These are phyloP conservation scores for Clavispora vitiphila DNA, from an alignment of 805 yeast genomes.

Conservation along the genomic window DNA sequence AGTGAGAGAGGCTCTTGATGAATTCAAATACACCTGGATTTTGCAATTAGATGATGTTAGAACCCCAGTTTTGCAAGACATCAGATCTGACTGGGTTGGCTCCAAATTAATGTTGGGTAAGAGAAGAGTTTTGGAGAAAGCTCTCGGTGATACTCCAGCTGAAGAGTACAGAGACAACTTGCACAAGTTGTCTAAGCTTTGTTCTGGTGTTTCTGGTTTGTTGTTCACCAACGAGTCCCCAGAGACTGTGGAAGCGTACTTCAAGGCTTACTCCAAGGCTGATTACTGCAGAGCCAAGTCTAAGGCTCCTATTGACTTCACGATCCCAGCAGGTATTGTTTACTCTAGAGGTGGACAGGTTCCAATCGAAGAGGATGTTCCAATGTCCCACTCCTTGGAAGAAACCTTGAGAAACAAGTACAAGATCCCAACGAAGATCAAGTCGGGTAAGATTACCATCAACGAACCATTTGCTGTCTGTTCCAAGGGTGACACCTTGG, in stretches of 20 bases:
- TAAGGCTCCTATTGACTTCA: constrained; percentile 74
- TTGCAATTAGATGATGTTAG: constrained; percentile 87
- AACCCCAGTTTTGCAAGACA: constrained; percentile 91
- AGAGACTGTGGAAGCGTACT: constrained; percentile 85
- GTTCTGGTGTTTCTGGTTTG: constrained; percentile 80
- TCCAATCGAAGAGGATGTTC: constrained; percentile 86
- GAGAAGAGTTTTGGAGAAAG: constrained; percentile 88
- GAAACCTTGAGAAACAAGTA: constrained; percentile 84
- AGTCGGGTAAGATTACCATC: constrained; percentile 79
- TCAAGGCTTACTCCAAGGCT: constrained; percentile 65
- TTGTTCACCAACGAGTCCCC: constrained; percentile 86
- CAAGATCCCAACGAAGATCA: constrained; percentile 87
- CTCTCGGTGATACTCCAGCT: constrained; percentile 80
- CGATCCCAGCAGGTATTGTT: constrained; percentile 84
- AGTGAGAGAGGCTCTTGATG: constrained; percentile 75
- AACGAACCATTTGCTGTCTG: constrained; percentile 78
- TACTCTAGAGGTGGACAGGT: constrained; percentile 95
- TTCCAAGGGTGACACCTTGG: constrained; percentile 70
- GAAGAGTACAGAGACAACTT: constrained; percentile 88
- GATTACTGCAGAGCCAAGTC: constrained; percentile 92
- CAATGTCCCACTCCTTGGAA: constrained; percentile 94
- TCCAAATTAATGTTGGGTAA: constrained; percentile 87
- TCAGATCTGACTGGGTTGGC: constrained; percentile 89
- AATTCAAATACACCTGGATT: constrained; percentile 76
- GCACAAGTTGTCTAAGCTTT: constrained; percentile 57